phyloP scores from a whole-genome alignment of 805 yeast genomes.

The Yarrowia phangngaensis region DNA sequence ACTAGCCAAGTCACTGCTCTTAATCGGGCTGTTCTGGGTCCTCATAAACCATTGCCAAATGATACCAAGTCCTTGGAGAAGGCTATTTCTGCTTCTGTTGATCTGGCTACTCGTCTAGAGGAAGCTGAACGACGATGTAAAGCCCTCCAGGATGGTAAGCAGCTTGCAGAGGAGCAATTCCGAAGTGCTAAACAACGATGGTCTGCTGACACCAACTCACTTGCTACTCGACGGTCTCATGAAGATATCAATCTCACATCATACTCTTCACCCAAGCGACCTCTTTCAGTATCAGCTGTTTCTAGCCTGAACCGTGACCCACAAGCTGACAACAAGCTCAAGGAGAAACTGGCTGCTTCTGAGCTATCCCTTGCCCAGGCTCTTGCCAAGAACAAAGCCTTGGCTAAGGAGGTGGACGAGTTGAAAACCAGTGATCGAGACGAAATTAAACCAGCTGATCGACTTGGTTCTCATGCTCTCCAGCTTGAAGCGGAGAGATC shows the following conservation, averaged over 20 bases:
- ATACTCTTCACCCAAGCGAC: conserved; percentile 24
- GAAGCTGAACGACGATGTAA: conserved; percentile 37
- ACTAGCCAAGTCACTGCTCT: conserved; percentile 31
- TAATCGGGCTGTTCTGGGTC: conserved; percentile 30
- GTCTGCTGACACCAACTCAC: conserved; percentile 29
- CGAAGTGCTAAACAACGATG: conserved; percentile 34
- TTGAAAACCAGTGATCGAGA: conserved; percentile 1
- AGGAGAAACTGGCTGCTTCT: conserved; percentile 10
- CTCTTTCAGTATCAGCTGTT: conserved; percentile 7
- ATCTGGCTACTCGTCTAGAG: conserved; percentile 34
- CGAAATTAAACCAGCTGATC: conserved; percentile 26
- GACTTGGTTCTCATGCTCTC: too few relatives aligned
- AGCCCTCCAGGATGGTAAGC: conserved; percentile 32
- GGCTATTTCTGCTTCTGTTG: conserved; percentile 47
- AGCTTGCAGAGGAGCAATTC: conserved; percentile 33
- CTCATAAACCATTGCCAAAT: conserved; percentile 6
- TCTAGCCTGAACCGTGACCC: conserved; percentile 16
- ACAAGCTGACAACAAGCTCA: conserved; percentile 7
- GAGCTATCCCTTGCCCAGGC: conserved; percentile 6
- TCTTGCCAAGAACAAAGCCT: conserved; percentile 10
- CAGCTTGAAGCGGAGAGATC: conserved; percentile 54
- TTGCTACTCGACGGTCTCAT: conserved; percentile 5
- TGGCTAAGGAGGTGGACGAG: conserved; percentile 17
- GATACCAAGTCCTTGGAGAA: conserved; percentile 29
- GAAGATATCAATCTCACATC: conserved; percentile 11